Evolutionary conservation across 192 early-diverging fungal species (phyloP).

Genomic region (Gonapodya prolifera): DNA sequence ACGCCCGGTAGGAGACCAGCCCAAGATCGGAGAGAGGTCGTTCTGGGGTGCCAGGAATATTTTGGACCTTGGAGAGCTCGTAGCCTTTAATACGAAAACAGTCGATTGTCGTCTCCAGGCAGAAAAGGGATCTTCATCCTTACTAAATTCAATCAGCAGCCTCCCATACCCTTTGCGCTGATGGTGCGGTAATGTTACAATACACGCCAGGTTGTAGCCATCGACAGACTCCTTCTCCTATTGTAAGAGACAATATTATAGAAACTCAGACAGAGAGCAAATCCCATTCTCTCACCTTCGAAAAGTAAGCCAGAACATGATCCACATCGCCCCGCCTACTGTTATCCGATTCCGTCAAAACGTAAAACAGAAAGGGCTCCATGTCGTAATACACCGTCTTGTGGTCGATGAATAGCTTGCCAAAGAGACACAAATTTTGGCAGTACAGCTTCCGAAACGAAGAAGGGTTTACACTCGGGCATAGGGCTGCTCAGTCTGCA

Average conservation of each 20-base stretch:
- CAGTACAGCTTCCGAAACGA: constrained; percentile 65
- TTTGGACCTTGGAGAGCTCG: constrained; percentile 89
- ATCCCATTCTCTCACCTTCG: constrained; percentile 53
- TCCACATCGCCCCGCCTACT: constrained; percentile 43
- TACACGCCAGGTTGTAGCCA: constrained; percentile 97
- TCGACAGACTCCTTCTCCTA: constrained; percentile 93
- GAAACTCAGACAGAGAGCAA: not conserved
- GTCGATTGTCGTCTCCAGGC: not conserved
- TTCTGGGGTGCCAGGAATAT: constrained; percentile 87
- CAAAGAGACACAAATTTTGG: constrained; percentile 88
- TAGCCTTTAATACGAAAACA: constrained; percentile 67
- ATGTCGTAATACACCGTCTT: constrained; percentile 98
- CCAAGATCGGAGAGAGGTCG: constrained; percentile 97
- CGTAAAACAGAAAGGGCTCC: constrained; percentile 96
- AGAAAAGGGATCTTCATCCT: no score
- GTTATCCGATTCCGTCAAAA: constrained; percentile 80
- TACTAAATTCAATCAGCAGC: constrained; percentile 87
- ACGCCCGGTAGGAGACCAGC: constrained; percentile 83
- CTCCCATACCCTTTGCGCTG: constrained; percentile 93
- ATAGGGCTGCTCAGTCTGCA: constrained; percentile 3
- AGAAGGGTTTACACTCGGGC: no score
- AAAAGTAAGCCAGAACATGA: constrained; percentile 96
- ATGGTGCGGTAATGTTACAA: constrained; percentile 91
- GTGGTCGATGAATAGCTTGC: constrained; percentile 92
- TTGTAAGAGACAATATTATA: not conserved